A percentile compares a stretch with the other conserved stretches of the same genome.
Conservation (phyloP, 768 basidiomycete species). For the Calocybe indica region DNA sequence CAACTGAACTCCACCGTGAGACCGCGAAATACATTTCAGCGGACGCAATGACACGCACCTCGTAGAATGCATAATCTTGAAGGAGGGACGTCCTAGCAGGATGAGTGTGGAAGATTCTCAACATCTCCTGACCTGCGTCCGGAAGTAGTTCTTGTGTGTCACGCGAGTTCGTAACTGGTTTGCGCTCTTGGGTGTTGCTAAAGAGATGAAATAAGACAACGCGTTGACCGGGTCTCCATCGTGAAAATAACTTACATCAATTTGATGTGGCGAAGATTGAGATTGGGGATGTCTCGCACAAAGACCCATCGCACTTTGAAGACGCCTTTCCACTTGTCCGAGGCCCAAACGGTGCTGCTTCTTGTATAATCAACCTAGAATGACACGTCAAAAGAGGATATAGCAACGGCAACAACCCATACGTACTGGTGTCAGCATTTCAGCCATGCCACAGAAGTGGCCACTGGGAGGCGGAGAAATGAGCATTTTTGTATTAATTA, state of each 20-base stretch:
- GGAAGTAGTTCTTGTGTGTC: slow-evolving; percentile 97
- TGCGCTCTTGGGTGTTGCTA: slow-evolving; percentile 96
- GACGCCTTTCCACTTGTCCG: slow-evolving; percentile 99
- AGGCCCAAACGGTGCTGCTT: slow-evolving; percentile 97
- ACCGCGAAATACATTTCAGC: background rate
- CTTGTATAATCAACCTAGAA: slow-evolving; percentile 83
- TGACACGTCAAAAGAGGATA: background rate
- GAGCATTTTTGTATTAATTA: background rate
- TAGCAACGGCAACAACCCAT: background rate
- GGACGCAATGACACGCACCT: slow-evolving; percentile 41
- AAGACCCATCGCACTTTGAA: slow-evolving; percentile 99
- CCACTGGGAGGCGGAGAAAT: slow-evolving; percentile 44
- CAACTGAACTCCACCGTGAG: slow-evolving; percentile 36
- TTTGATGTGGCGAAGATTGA: slow-evolving; percentile 84
- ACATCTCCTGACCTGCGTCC: slow-evolving; percentile 95
- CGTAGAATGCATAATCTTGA: slow-evolving; percentile 91
- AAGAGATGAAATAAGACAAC: slow-evolving; percentile 9
- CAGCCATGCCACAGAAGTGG: slow-evolving; percentile 98
- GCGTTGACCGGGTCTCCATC: background rate
- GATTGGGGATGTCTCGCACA: slow-evolving; percentile 91
- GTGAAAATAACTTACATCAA: slow-evolving; percentile 50
- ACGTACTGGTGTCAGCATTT: slow-evolving; percentile 90
- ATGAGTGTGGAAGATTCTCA: slow-evolving; percentile 91
- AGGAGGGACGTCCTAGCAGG: slow-evolving; percentile 89
- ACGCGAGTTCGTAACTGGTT: slow-evolving; percentile 96